Conservation (phyloP, 768 basidiomycete species). For the Tephrocybe sp. region DNA sequence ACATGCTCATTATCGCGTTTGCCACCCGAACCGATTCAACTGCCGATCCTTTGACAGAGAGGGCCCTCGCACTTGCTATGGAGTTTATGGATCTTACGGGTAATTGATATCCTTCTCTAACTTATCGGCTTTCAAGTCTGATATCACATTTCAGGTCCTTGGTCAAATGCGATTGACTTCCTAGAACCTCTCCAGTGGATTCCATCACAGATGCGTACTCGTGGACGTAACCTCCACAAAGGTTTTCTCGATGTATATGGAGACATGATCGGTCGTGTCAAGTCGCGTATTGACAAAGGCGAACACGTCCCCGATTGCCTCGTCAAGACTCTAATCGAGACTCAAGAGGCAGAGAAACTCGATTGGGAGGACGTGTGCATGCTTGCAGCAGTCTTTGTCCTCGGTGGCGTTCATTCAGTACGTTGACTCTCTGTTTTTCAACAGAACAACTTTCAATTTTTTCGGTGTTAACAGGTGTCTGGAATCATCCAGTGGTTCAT, state of each 20-base stretch:
- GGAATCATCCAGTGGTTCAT: conserved; percentile 36
- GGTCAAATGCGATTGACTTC: conserved; percentile 45
- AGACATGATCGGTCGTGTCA: conserved; percentile 34
- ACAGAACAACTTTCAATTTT: neutral
- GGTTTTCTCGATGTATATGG: conserved; percentile 36
- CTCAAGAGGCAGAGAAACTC: conserved; percentile 31
- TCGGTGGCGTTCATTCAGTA: conserved; percentile 42
- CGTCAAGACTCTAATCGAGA: conserved; percentile 35
- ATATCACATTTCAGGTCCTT: conserved; percentile 29
- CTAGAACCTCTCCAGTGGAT: conserved; percentile 37
- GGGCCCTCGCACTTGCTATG: conserved; percentile 32
- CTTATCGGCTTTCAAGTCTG: conserved; percentile 7
- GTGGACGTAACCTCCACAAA: conserved; percentile 36
- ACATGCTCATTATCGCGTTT: conserved; percentile 43
- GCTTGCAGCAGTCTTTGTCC: conserved; percentile 37
- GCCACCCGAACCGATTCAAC: conserved; percentile 38
- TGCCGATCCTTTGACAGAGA: conserved; percentile 32
- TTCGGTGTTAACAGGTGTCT: conserved; percentile 23
- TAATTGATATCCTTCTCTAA: neutral
- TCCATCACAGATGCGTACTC: conserved; percentile 32
- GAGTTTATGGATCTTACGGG: conserved; percentile 40
- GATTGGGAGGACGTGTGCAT: conserved; percentile 37
- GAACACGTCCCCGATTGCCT: conserved; percentile 41
- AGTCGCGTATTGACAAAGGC: conserved; percentile 31
- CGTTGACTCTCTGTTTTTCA: conserved; percentile 1